Conservation (phyloP, 2,329 filamentous ascomycete genomes). For the Xylariales sp. region DNA sequence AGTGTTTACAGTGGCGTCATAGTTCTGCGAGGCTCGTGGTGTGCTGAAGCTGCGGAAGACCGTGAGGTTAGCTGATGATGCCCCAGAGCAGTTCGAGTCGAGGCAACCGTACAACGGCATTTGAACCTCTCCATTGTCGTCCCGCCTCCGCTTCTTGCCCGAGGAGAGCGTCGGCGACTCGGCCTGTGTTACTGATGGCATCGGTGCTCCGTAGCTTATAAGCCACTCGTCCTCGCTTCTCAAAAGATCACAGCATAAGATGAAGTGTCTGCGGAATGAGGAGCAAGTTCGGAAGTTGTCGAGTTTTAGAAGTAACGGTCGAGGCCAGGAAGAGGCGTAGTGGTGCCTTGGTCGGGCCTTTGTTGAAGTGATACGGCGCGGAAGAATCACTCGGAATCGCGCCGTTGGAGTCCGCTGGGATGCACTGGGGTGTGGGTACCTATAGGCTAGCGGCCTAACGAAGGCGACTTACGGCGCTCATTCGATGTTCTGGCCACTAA, state of each 20-base stretch:
- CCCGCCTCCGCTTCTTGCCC: slow-evolving; percentile 34
- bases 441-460: too few relatives aligned
- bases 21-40: slow-evolving; percentile 14
- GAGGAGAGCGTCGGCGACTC: slow-evolving; percentile 24
- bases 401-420: too few relatives aligned
- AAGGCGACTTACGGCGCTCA: too few relatives aligned
- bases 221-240: too few relatives aligned
- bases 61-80: slow-evolving; percentile 15
- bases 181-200: slow-evolving; percentile 32
- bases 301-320: background rate
- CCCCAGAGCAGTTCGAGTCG: background rate
- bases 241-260: too few relatives aligned
- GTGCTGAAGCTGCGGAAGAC: slow-evolving; percentile 13
- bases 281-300: background rate
- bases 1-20: slow-evolving; percentile 19
- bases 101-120: slow-evolving; percentile 20
- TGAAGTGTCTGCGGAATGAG: too few relatives aligned
- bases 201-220: slow-evolving; percentile 13
- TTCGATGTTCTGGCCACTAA: too few relatives aligned
- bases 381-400: slow-evolving; percentile 8
- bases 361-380: slow-evolving; percentile 2
- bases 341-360: background rate
- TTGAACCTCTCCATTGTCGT: slow-evolving; percentile 25
- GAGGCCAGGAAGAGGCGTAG: background rate
- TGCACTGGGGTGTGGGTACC: too few relatives aligned